Conservation (phyloP, 129 eudicot species). For the Flaveria robusta region DNA sequence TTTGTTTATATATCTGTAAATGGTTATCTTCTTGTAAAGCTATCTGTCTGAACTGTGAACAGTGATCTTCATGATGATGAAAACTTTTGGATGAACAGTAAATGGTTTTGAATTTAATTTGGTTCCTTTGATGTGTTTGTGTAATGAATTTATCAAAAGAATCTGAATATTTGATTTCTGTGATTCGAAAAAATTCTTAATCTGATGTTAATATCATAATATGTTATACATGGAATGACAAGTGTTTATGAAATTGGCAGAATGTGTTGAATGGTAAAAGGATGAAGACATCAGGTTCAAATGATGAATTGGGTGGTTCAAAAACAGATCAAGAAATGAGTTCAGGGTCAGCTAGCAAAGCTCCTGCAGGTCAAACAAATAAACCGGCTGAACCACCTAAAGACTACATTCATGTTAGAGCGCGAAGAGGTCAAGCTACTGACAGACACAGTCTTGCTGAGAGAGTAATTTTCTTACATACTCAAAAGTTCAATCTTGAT, state of each 20-base stretch:
- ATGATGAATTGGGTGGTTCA: slow-evolving; percentile 45
- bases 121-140: slow-evolving; percentile 2
- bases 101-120: background rate
- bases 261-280: slow-evolving; percentile 49
- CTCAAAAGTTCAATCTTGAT: background rate
- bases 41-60: too few relatives aligned
- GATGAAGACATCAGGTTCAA: slow-evolving; percentile 44
- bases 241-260: slow-evolving; percentile 37
- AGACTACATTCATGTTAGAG: slow-evolving; percentile 94
- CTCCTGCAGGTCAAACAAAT: slow-evolving; percentile 36
- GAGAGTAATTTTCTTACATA: slow-evolving; percentile 53
- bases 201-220: too few relatives aligned
- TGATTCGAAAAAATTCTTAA: background rate
- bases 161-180: background rate
- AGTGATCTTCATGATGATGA: background rate
- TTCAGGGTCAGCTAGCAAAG: slow-evolving; percentile 53
- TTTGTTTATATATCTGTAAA: background rate
- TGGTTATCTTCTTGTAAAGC: background rate
- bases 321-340: slow-evolving; percentile 52
- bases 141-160: slow-evolving; percentile 1
- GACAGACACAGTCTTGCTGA: slow-evolving; percentile 98
- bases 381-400: slow-evolving; percentile 63
- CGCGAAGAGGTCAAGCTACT: slow-evolving; percentile 98
- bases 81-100: slow-evolving; percentile 7
- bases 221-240: too few relatives aligned